These are phyloP conservation scores for Thraustochytrium sp. DNA, from an alignment of 352 stramenopile genomes.

Conservation along the genomic window DNA sequence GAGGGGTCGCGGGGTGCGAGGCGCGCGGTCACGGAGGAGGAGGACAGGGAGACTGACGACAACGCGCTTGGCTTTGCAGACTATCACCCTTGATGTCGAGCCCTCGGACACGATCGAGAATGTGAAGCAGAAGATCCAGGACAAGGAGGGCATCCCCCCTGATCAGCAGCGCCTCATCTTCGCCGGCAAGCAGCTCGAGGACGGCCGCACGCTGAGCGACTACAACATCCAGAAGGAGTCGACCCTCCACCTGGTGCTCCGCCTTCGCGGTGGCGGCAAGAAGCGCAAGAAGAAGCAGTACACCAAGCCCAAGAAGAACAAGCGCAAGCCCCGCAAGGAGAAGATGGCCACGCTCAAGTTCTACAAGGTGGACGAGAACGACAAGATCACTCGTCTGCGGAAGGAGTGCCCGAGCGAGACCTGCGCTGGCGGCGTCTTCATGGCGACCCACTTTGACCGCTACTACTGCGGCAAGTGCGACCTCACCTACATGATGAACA, in stretches of 20 bases:
- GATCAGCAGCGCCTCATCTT: conserved; percentile 99
- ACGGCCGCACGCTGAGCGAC: conserved; percentile 48
- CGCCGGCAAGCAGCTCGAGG: conserved; percentile 59
- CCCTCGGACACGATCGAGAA: conserved; percentile 98
- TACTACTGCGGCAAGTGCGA: conserved; percentile 99
- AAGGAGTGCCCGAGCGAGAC: conserved; percentile 91
- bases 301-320: conserved; percentile 99
- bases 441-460: conserved; percentile 97
- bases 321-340: conserved; percentile 90
- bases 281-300: conserved; percentile 60
- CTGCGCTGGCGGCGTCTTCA: conserved; percentile 96
- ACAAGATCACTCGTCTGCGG: conserved; percentile 92
- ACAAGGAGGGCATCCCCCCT: conserved; percentile 99
- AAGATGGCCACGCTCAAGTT: conserved; percentile 96
- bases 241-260: conserved; percentile 53
- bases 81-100: conserved; percentile 99
- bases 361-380: conserved; percentile 90
- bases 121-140: conserved; percentile 99
- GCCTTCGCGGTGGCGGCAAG: conserved; percentile 54
- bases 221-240: conserved; percentile 56
- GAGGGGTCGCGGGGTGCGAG: too few species aligned
- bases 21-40: too few species aligned
- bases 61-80: conserved; percentile 69
- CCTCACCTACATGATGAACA: conserved; percentile 71
- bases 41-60: too few species aligned